Base-by-base conservation (phyloP, 2,329 filamentous ascomycete genomes). In the Diaporthe humulicola region DNA sequence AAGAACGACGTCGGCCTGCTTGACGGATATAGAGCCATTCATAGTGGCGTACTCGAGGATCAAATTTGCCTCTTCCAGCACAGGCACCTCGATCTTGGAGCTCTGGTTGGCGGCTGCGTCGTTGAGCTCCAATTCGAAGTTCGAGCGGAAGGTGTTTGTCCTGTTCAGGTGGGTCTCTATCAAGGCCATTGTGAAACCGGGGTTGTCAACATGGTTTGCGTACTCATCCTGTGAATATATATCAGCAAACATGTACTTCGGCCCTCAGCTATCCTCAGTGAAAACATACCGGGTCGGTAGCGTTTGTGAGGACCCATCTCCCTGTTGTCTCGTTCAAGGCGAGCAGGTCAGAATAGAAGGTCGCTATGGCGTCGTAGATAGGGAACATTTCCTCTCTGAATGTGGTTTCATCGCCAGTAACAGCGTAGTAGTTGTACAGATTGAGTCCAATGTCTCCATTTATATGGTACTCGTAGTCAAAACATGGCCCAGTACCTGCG, bases 181-280 rank as follows among this genome's bases (percentile, higher is more conserved):
- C 42, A 92, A 82, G 0, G 90, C 87, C 86, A 92, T 92, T 0
- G 93, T 94, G 78, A 89, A 95, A 2, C 90, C 93, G n/a, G 91
- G 90, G 45, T 93, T 93, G 77, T 93, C 88, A 70, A 93, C 85
- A 71, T 89, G 85, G 78, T 94, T 93, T 12, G 92, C 92, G 78
- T 93, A 94, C 80, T 94, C 92, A 77, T 92, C 91, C 85, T 87
- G 72, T 9, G 5, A 2, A 25, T 2, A 6, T 50, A 1, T 0
- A 36, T 73, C 22, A 75, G 30, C 42, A n/a, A 9, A 8, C 6
- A 15, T 12, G 6, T 6, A 9, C 5, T 10, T 12, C 10, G 12
- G n/a, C n/a, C 2, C 17, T 30, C 8, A 3, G 22, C 3, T 22
- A 14, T 4, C 12, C 33, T 28, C 36, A 38, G 30, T 17, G 61